Base-by-base conservation (phyloP, 2,329 filamentous ascomycete species). In the Pseudogymnoascus verrucosus region DNA sequence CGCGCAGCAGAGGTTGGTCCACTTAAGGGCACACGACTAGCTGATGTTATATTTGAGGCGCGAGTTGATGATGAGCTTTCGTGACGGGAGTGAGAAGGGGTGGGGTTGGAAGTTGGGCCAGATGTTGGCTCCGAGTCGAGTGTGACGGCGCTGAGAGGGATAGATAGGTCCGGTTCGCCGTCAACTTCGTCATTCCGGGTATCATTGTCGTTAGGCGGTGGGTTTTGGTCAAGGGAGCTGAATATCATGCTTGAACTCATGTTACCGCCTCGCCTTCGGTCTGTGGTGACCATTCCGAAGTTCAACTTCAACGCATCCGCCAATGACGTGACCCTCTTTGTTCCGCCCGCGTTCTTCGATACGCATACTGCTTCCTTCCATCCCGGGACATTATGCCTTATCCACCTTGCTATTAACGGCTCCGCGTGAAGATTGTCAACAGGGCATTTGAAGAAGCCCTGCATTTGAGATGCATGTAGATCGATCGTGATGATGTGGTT, bases 401-500 rank as follows among this genome's bases (percentile, higher is more conserved):
- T 96, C 95, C 95, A 99, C 70, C 91, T 89, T 62, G 93, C 92
- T 71, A 99, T 91, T 67, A 98, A 84, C 14, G 95, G 93, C 76
- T 99, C 95, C 61, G 95, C 95, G 71, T 96, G 91, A 62, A 99
- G 87, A 73, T 99, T 98, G 77, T 99, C 95, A 65, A 99, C 93
- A 0, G 95, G 95, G 70, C 93, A 96, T 73, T 90, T 90, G 83
- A 99, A 99, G 79, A 99, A 99, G 64, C 95, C 95, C 78, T 99
- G 95, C 91, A 98, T 98, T 79, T 98, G 95, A n/a, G 90, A 92
- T 62, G 90, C 90, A 78, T 99, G 95, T 31, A 99, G 84, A 74
- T 99, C 95, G 73, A 99, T 89, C 14, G 95, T 99, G 71, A 99
- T 93, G 75, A 99, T 90, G 80, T 99, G 95, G 78, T 96, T 92